A percentile compares a stretch with the other conserved stretches of the same genome.
Evolutionary conservation across 108 stramenopile genomes (phyloP).

Genomic region (Cylindrotheca closterium): DNA sequence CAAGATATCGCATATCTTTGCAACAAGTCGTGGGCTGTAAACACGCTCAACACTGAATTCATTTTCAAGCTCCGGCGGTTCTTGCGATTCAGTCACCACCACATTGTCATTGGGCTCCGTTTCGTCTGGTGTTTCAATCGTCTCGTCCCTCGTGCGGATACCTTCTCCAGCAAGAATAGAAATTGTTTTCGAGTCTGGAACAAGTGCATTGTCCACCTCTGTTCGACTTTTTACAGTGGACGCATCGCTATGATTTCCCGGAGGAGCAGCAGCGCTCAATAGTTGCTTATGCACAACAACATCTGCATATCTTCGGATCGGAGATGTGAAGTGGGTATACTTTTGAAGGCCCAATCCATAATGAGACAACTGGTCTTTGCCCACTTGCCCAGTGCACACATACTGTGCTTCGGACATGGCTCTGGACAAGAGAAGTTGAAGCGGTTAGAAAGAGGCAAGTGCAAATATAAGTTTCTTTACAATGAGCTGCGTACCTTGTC

Average conservation of each 20-base stretch:
- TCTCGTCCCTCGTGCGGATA: slow-evolving; percentile 6
- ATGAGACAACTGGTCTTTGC: slow-evolving; percentile 48
- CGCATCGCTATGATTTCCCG: not conserved
- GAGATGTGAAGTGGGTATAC: slow-evolving; percentile 90
- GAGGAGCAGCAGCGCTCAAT: slow-evolving; percentile 7
- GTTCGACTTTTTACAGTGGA: no score
- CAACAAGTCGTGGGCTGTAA: slow-evolving; percentile 21
- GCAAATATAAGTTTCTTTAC: no score
- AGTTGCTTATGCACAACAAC: slow-evolving; percentile 65
- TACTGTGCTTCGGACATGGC: slow-evolving; percentile 90
- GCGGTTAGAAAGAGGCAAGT: not conserved
- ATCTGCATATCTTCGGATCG: slow-evolving; percentile 75
- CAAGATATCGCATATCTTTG: slow-evolving; percentile 46
- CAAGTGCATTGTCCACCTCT: slow-evolving; percentile 1
- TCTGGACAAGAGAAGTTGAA: slow-evolving; percentile 10
- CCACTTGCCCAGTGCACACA: slow-evolving; percentile 51
- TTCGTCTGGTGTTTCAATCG: not conserved
- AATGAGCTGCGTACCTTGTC: slow-evolving; percentile 34
- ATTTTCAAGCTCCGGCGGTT: slow-evolving; percentile 17
- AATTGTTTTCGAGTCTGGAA: slow-evolving; percentile 42
- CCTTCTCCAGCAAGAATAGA: slow-evolving; percentile 41
- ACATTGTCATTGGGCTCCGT: slow-evolving; percentile 1
- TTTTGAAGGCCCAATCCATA: slow-evolving; percentile 76
- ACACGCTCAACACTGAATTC: no score
- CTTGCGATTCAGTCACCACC: slow-evolving; percentile 1